Base-by-base conservation (phyloP, 176 grass and related monocot species). In the Poa annua region DNA sequence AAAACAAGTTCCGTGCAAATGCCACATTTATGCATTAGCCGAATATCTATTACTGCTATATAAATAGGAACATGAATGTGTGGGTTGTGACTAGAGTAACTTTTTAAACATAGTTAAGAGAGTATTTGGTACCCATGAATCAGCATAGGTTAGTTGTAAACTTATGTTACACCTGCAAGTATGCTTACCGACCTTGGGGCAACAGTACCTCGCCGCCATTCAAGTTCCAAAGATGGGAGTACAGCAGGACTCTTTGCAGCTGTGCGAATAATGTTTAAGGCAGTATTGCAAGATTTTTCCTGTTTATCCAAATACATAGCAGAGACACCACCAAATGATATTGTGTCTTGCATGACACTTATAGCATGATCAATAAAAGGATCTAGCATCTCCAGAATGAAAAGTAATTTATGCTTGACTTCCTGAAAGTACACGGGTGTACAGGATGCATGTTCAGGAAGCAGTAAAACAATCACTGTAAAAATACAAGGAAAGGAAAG, bases 301-400 rank as follows among this genome's bases (percentile, higher is more conserved):
- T 89, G 81, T 73, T 95, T 91, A 71, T 94, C 90, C 77, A 92
- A 88, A 73, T 88, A 86, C 71, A 89, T 66, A 78, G 81, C 32
- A 86, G 92, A 90, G 63, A 88, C 80, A 74, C 82, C 88, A 81
- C 85, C 86, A 89, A 93, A 95, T 64, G 83, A 60, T 70, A 91
- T 63, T 78, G 71, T 89, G 62, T 91, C 82, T 71, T 86, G 83
- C 66, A 75, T 88, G 42, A 77, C 62, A 84, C 59, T 83, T 79
- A 92, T 91, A 77, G 88, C 80, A 84, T 91, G 95, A 66, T 94
- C 79, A 10, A 95, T 81, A 85, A 86, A 95, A 66, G 88, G 92
- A 81, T 98, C 95, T 51, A 98, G 87, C 95, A 98, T 95, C 90
- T 98, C 92, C 84, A 95, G 59, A 81, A 98, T 76, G 82, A 98